Percentiles rank a stretch among this genome's conserved stretches.
phyloP scores from a whole-genome alignment of 2,329 filamentous ascomycete genomes.

The Fusarium annulatum region DNA sequence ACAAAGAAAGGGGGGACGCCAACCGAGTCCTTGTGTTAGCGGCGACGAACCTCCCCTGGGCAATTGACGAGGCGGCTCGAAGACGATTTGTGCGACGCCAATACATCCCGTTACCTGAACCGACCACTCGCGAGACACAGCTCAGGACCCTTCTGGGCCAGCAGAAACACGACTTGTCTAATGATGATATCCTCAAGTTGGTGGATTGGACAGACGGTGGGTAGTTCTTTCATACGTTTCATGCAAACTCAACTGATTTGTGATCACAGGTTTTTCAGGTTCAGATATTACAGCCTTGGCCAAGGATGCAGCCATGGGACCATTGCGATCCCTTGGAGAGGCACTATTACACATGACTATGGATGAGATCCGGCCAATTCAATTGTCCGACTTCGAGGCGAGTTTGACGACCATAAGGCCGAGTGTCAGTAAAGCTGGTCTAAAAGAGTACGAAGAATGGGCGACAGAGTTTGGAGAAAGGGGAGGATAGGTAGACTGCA shows the following conservation, averaged over 20 bases:
- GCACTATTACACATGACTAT: conserved; percentile 90
- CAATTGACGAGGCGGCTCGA: conserved; percentile 94
- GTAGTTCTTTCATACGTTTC: conserved; percentile 38
- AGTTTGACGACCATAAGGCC: conserved; percentile 88
- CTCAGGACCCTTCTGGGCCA: conserved; percentile 82
- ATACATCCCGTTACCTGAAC: conserved; percentile 94
- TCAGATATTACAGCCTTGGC: conserved; percentile 96
- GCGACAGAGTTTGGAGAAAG: conserved; percentile 92
- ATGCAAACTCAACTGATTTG: conserved; percentile 6
- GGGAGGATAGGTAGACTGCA: conserved; percentile 75
- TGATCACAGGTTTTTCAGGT: conserved; percentile 86
- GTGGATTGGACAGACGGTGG: conserved; percentile 87
- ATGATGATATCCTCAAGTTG: conserved; percentile 76
- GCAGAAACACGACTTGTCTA: conserved; percentile 83
- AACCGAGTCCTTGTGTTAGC: conserved; percentile 92
- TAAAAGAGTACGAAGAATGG: conserved; percentile 95
- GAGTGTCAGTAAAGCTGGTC: conserved; percentile 84
- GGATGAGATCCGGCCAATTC: conserved; percentile 92
- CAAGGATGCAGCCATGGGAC: conserved; percentile 98
- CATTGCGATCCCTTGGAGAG: conserved; percentile 88
- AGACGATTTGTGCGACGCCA: conserved; percentile 91
- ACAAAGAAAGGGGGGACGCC: conserved; percentile 80
- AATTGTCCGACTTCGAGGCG: conserved; percentile 82
- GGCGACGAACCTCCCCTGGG: conserved; percentile 96
- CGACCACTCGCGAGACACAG: conserved; percentile 81